phyloP scores from a whole-genome alignment of 345 rosid species.

The Camelina hispida region DNA sequence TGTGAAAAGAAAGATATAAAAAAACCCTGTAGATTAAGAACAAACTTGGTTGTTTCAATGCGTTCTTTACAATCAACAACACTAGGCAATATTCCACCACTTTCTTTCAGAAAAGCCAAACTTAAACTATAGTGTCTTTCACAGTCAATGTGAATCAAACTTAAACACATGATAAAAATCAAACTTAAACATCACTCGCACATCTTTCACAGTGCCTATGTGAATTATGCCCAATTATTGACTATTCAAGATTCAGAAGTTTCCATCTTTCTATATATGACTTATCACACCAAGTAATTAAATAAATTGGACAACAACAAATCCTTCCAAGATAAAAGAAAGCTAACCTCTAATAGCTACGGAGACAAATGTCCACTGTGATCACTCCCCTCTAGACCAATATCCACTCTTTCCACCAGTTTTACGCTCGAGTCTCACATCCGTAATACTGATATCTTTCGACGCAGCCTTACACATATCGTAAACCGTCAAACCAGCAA shows the following conservation, averaged over 20 bases:
- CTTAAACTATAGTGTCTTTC: constrained; percentile 9
- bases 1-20: background rate
- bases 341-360: constrained; percentile 19
- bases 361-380: background rate
- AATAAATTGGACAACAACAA: background rate
- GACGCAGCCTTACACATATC: constrained; percentile 99
- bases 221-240: background rate
- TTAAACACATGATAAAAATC: background rate
- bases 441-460: constrained; percentile 69
- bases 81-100: background rate
- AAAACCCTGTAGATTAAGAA: background rate
- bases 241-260: background rate
- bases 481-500: constrained; percentile 87
- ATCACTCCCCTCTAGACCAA: constrained; percentile 64
- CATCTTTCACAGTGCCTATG: background rate
- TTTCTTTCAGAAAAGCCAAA: background rate
- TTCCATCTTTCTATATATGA: background rate
- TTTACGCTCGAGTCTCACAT: constrained; percentile 66
- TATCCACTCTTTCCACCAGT: constrained; percentile 88
- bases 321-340: background rate
- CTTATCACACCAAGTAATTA: constrained; percentile 6
- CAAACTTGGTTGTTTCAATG: background rate
- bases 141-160: background rate
- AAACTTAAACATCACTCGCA: constrained; percentile 11
- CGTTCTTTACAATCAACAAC: background rate